Evolutionary conservation across 2,329 filamentous ascomycete genomes (phyloP), one percentile per base, ranked within the genome.

Genomic region (Ophiosphaerella herpotricha): DNA sequence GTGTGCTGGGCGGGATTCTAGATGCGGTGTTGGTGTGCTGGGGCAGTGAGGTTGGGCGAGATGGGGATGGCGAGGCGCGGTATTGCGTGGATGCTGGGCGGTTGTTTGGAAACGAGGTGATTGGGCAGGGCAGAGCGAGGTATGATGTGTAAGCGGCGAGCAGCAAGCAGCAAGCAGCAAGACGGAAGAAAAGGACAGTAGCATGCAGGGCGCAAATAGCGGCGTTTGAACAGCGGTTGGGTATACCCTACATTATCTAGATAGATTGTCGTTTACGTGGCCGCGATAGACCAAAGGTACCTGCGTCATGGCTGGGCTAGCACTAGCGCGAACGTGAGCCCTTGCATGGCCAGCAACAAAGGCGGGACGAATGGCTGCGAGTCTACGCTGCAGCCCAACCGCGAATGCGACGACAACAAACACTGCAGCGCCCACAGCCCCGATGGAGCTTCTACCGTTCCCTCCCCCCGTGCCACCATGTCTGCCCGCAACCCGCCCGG

Each of bases 21-120:
- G 91, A 96, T 73, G 91, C 89, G 3, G 86, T 91, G 32, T 83
- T 97, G 21, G 87, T 99, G 11, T 99, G 94, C 77, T 97, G 96
- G 83, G 91, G 90, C 23, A 96, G 90, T 65, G 94, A 99, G 82
- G 68, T 71, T 1, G 72, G 70, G 2, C 51, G 56, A 3, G 66
- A 71, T 43, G 68, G 88, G 74, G 60, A 84, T 82, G 88, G 86
- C 5, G 82, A 85, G 60, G 83, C 80, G 38, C 86, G 89, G 39
- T 97, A 96, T 75, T 97, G 93, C 73, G 85, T 94, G 52, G 93
- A 97, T 74, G 93, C 93, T 3, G 91, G 90, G 6, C 87, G 90
- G 74, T 75, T 97, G 41, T 96, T 97, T 78, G 90, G 91, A 16
- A 89, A 69, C 34, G 69, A 72, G 48, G 52, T 67, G 12, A 52